Base-by-base conservation (phyloP, 2,329 filamentous ascomycete genomes). In the Penicillium sumatraense region DNA sequence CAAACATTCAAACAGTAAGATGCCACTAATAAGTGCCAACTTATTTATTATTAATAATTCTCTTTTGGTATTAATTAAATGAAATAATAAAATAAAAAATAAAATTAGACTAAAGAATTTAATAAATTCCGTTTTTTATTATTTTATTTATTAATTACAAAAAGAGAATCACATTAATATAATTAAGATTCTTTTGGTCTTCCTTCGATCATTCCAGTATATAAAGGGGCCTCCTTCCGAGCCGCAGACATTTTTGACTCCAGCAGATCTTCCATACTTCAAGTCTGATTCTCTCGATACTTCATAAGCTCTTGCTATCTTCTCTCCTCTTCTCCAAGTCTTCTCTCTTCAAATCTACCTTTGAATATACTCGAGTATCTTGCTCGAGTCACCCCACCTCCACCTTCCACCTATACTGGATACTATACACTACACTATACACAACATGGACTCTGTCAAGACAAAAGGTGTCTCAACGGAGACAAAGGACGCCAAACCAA, bases 1-100 rank as follows among this genome's bases (percentile, higher is more conserved):
- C 61, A 63, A 64, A 60, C 60, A 63, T 57, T 58, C 1, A 10
- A 38, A 27, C n/a, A n/a, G n/a, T n/a, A n/a, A n/a, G n/a, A n/a
- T n/a, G n/a, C n/a, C n/a, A n/a, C n/a, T n/a, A n/a, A n/a, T n/a
- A n/a, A n/a, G n/a, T n/a, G n/a, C n/a, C n/a, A n/a, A n/a, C n/a
- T n/a, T n/a, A n/a, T n/a, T n/a, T n/a, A n/a, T n/a, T n/a, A n/a
- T n/a, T n/a, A n/a, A n/a, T n/a, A n/a, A n/a, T n/a, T n/a, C n/a
- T n/a, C n/a, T n/a, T n/a, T n/a, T n/a, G 26, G 29, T 13, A 31
- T 31, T 14, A 31, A 31, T 13, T n/a, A 10, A 27, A 10, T 27
- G 10, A 6, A 6, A 27, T 10, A 31, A 31, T 31, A 14, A 40
- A 40, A 9, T 21, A n/a, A 21, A 13, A 40, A 23, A 23, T 23